Conservation (phyloP, 2,329 filamentous ascomycete genomes). For the Chaetomiaceae sp. region DNA sequence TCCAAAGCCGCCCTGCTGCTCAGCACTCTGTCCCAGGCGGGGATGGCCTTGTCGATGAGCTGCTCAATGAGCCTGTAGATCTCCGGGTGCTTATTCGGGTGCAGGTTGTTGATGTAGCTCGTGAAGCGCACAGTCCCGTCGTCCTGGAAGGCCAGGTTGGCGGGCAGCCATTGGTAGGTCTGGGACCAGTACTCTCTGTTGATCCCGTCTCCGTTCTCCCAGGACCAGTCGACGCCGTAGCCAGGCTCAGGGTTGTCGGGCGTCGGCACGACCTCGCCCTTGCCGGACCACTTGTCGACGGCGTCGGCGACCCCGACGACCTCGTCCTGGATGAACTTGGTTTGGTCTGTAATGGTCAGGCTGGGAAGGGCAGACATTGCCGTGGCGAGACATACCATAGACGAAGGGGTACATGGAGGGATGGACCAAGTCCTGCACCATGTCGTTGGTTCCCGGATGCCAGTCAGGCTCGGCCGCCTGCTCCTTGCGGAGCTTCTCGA, state of each 20-base stretch:
- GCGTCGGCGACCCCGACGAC: conserved; percentile 29
- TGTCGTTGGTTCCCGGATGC: conserved; percentile 50
- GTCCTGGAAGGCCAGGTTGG: conserved; percentile 33
- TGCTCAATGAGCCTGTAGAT: conserved; percentile 36
- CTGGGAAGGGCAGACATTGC: conserved; percentile 3
- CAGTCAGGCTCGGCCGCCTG: conserved; percentile 44
- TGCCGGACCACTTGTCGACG: conserved; percentile 25
- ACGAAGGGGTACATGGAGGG: conserved; percentile 56
- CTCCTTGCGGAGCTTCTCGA: conserved; percentile 41
- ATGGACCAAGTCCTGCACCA: conserved; percentile 55
- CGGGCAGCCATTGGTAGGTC: conserved; percentile 34
- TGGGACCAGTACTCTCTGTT: conserved; percentile 25
- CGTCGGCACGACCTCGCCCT: conserved; percentile 23
- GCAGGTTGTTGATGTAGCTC: conserved; percentile 45
- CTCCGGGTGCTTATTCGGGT: conserved; percentile 32
- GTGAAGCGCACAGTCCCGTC: conserved; percentile 33
- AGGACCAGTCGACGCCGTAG: too few species aligned
- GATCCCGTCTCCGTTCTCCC: neutral
- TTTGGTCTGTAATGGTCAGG: neutral
- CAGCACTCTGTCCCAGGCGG: conserved; percentile 36
- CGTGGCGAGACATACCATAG: conserved; percentile 30
- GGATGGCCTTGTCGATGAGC: conserved; percentile 35
- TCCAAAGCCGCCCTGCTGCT: neutral
- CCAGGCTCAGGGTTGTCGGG: neutral
- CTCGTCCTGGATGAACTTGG: conserved; percentile 33